phyloP scores from a whole-genome alignment of 1,139 yeast genomes.

The Suhomyces wounanorum region DNA sequence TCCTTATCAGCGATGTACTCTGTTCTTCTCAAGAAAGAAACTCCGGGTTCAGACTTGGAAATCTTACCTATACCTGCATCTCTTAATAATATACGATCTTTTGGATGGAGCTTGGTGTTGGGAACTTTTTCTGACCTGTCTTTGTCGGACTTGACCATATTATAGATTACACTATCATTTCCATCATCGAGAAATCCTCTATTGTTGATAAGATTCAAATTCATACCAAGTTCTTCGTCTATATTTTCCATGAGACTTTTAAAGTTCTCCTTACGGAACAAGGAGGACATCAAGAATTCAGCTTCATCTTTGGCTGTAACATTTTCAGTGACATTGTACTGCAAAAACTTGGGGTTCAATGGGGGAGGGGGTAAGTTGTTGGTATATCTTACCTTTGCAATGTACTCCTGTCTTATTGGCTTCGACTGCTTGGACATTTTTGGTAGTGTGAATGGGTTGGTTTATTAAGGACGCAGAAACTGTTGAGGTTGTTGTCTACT shows the following conservation, averaged over 20 bases:
- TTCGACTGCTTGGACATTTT: conserved; percentile 32
- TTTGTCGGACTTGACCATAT: conserved; percentile 19
- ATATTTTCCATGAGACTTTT: conserved; percentile 64
- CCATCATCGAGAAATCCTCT: conserved; percentile 70
- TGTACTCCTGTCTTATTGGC: conserved; percentile 75
- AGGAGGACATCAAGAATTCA: conserved; percentile 66
- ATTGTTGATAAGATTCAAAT: conserved; percentile 67
- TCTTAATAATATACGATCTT: conserved; percentile 73
- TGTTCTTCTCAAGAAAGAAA: conserved; percentile 88
- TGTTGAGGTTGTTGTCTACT: conserved; percentile 1
- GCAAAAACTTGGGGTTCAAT: conserved; percentile 81
- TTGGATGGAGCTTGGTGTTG: conserved; percentile 61
- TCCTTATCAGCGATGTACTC: conserved; percentile 72
- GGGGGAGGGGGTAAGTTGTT: conserved; percentile 94
- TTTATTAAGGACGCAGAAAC: background rate
- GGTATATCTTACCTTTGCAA: conserved; percentile 81
- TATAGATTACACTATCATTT: conserved; percentile 49
- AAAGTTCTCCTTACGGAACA: conserved; percentile 77
- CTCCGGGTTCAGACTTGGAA: conserved; percentile 59
- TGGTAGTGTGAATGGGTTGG: background rate
- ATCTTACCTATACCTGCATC: conserved; percentile 66
- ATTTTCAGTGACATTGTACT: conserved; percentile 47
- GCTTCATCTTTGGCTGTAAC: conserved; percentile 51
- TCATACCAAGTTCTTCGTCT: conserved; percentile 76
- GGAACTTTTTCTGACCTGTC: conserved; percentile 17